phyloP scores from a whole-genome alignment of 2,329 filamentous ascomycete species.

The Phyllosticta paracitricarpa region DNA sequence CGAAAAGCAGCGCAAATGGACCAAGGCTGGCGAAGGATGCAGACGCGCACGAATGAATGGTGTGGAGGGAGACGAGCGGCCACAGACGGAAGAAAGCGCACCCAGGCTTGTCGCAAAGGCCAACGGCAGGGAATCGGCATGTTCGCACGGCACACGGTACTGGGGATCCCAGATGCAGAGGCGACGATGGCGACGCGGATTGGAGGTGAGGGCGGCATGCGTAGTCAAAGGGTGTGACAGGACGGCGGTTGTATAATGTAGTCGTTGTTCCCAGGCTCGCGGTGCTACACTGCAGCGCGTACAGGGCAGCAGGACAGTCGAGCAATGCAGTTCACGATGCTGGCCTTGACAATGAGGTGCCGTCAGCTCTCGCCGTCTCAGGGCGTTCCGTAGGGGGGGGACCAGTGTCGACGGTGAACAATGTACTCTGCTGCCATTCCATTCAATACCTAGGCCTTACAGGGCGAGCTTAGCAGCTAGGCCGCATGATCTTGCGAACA shows the following conservation, averaged over 20 bases:
- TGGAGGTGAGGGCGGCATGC: background rate
- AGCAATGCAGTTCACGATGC: no score
- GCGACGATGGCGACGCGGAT: background rate
- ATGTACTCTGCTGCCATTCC: no score
- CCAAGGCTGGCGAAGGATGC: background rate
- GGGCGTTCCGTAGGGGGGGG: no score
- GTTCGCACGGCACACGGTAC: background rate
- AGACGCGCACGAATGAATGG: no score
- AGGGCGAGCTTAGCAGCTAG: conserved; percentile 16
- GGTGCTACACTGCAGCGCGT: background rate
- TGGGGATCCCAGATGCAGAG: background rate
- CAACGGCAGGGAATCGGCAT: background rate
- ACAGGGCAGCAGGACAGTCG: background rate
- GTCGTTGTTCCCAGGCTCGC: background rate
- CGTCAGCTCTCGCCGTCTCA: no score
- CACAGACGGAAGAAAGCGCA: background rate
- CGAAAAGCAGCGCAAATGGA: background rate
- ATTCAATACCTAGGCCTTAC: conserved; percentile 12
- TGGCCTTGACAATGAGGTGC: no score
- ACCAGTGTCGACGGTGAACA: no score
- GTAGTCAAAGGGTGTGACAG: background rate
- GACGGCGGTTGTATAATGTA: background rate
- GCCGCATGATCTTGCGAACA: conserved; percentile 30
- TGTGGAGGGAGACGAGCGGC: background rate
- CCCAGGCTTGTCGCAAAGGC: no score